Conservation (phyloP, 2,329 filamentous ascomycete genomes). For the Metarhizium guizhouense region DNA sequence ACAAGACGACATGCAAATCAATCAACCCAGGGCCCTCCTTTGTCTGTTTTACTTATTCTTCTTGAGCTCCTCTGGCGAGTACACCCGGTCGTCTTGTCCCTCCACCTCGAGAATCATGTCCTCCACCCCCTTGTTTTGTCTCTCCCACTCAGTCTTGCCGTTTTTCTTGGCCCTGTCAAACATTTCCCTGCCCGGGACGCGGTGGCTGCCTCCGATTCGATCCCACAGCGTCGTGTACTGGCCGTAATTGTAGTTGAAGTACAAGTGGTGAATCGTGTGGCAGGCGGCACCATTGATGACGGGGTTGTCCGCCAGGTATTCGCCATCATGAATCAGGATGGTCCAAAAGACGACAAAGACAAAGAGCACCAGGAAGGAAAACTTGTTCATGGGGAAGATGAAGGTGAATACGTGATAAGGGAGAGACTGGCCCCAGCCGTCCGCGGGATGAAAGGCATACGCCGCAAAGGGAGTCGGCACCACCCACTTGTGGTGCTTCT, state of each 20-base stretch:
- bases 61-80: constrained; percentile 19
- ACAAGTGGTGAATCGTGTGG: constrained; percentile 3
- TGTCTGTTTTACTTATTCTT: not conserved
- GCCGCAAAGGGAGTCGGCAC: constrained; percentile 5
- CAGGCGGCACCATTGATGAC: constrained; percentile 1
- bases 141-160: constrained; percentile 68
- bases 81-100: constrained; percentile 42
- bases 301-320: not conserved
- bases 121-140: constrained; percentile 69
- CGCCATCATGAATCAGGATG: not conserved
- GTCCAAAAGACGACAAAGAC: constrained; percentile 33
- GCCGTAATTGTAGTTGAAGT: constrained; percentile 3
- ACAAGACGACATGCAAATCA: not conserved
- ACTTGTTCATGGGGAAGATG: constrained; percentile 2
- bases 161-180: constrained; percentile 81
- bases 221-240: constrained; percentile 74
- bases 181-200: constrained; percentile 74
- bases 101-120: constrained; percentile 64
- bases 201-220: constrained; percentile 76
- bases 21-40: not conserved
- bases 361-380: constrained; percentile 20
- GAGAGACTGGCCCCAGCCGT: constrained; percentile 1
- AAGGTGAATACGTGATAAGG: constrained; percentile 1
- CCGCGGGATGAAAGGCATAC: constrained; percentile 3
- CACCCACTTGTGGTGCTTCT: constrained; percentile 5